Base-by-base conservation (phyloP, 2,329 filamentous ascomycete genomes). In the Ascocoryne sarcoides region DNA sequence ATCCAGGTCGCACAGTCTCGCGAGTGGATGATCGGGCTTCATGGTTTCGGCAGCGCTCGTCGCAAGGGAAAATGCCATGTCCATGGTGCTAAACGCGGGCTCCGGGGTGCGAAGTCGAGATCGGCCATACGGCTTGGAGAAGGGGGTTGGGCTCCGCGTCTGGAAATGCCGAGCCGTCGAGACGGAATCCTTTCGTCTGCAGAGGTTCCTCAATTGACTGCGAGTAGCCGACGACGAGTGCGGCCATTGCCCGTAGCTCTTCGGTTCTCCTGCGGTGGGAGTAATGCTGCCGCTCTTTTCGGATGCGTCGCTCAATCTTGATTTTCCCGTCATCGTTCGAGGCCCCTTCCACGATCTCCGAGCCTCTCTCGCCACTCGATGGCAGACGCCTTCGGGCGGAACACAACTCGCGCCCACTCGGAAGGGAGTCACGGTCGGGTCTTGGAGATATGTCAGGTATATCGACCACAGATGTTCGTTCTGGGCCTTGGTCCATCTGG, bases 261-360 rank as follows among this genome's bases (percentile, higher is more conserved):
- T 65, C 17, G 53, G 36, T 3, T 56, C 51, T 39, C 71, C 67
- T 0, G 60, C 68, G 8, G 70, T 78, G 4, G 75, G 75, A 2
- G 75, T 79, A 34, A 62, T 65, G 54, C 71, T 76, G 15, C 71
- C 68, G 52, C 70, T 76, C 53, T 69, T 69, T 37, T 47, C 51
- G n/a, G 52, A 48, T 31, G n/a, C n/a, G n/a, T n/a, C n/a, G n/a
- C n/a, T n/a, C n/a, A n/a, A n/a, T n/a, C n/a, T n/a, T n/a, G n/a
- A n/a, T n/a, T n/a, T n/a, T n/a, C n/a, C n/a, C n/a, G n/a, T n/a
- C n/a, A n/a, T n/a, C n/a, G n/a, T n/a, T 12, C 23, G 23, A 26
- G 73, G 68, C 1, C 76, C 77, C 55, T 76, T 81, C 79, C 79
- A 83, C 52, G 73, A 81, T 54, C 74, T 67, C 61, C 73, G 79